Evolutionary conservation across 495 filamentous ascomycete species (phyloP), one percentile per base, ranked within the genome.

Genomic region (Neurospora hispaniola): DNA sequence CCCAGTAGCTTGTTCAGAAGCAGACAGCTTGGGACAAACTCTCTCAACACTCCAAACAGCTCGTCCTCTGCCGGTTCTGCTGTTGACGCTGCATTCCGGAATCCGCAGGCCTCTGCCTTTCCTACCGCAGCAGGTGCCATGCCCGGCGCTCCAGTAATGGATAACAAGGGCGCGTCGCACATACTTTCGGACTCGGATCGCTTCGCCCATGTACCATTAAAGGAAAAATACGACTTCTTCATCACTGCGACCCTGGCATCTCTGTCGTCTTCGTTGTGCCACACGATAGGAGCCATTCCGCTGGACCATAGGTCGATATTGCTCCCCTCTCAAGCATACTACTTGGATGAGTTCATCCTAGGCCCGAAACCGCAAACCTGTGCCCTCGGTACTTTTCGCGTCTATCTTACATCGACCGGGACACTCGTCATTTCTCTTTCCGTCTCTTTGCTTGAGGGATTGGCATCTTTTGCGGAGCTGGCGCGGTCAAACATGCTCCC

Each of bases 361-460:
- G 54, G 68, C 59, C 69, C 69, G 31, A 44, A 75, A 46, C 69
- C 71, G 1, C 76, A 79, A 18, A 78, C 80, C 3, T 77, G 78
- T 9, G 80, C 81, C 14, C 73, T 86, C n/a, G 84, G 81, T 31
- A 85, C 82, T 4, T 80, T 86, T 48, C 82, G 84, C 7, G 81
- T 82, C 35, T 86, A 86, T 44, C 73, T 86, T 59, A 86, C 85
- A 1, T 85, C 85, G 12, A 85, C 81, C 1, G 85, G 85, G 6
- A 82, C 82, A 31, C 78, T 86, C 12, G 76, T 85, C 66, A 82
- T 86, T 68, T 83, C 80, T 12, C 71, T 86, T 11, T 78, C 77
- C 42, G 81, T 85, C 20, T 80, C 83, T 4, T 72, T 81, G 20
- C 78, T 81, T 8, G 75, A 82, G 31, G 83, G 80, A 11, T 73